Conservation (phyloP, 1,284 basidiomycete genomes). For the Stereum hirsutum region DNA sequence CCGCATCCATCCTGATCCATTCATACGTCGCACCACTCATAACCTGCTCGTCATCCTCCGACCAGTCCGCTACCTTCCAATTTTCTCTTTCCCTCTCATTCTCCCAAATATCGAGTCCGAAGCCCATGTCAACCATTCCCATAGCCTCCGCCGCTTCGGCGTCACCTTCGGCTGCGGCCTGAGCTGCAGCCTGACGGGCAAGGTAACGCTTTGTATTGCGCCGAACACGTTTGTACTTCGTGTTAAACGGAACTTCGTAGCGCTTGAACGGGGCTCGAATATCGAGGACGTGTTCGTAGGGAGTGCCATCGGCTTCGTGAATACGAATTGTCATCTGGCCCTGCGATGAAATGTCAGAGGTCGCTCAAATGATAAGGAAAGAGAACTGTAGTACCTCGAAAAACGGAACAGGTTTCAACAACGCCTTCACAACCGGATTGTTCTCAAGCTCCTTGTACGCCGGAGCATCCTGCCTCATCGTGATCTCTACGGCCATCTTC, state of each 20-base stretch:
- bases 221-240: constrained; percentile 98
- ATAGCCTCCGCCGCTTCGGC: constrained; percentile 89
- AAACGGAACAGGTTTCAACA: constrained; percentile 77
- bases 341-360: constrained; percentile 26
- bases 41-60: constrained; percentile 87
- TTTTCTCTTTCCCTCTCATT: constrained; percentile 86
- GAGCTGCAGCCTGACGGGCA: constrained; percentile 88
- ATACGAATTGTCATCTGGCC: constrained; percentile 98
- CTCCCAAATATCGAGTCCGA: constrained; percentile 96
- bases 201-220: constrained; percentile 93
- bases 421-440: constrained; percentile 56
- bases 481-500: constrained; percentile 96
- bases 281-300: constrained; percentile 97
- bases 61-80: constrained; percentile 98
- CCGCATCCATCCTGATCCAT: constrained; percentile 99
- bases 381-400: constrained; percentile 58
- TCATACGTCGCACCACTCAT: constrained; percentile 97
- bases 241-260: constrained; percentile 98
- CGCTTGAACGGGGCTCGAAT: constrained; percentile 83
- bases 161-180: constrained; percentile 87
- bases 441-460: constrained; percentile 62
- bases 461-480: constrained; percentile 83
- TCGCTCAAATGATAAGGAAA: constrained; percentile 7
- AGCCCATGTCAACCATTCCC: constrained; percentile 91
- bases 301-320: constrained; percentile 98